Percentiles rank a stretch among this genome's conserved stretches.
Evolutionary conservation across 1,284 basidiomycete genomes (phyloP).

Genomic region (Uromyces viciae-fabae): DNA sequence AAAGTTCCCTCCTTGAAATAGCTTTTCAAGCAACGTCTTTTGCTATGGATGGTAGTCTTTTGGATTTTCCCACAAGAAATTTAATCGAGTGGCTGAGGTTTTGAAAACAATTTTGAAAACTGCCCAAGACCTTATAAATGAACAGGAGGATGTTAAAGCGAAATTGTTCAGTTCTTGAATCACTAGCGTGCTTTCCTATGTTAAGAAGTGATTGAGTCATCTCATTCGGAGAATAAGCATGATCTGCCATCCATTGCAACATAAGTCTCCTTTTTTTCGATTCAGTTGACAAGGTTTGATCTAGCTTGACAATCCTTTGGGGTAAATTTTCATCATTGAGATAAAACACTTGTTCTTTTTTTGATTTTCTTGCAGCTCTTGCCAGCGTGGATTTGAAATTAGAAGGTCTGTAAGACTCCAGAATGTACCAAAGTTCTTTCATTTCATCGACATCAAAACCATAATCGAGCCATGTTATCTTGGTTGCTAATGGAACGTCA

Average conservation of each 20-base stretch:
- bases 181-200: conserved; percentile 12
- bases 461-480: conserved; percentile 5
- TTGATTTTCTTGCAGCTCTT: neutral
- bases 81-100: no score
- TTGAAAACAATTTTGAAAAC: no score
- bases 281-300: neutral
- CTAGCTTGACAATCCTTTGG: neutral
- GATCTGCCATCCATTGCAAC: conserved; percentile 8
- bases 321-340: neutral
- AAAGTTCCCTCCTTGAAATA: no score
- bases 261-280: conserved; percentile 10
- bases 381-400: neutral
- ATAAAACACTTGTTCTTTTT: neutral
- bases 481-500: neutral
- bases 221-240: neutral
- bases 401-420: conserved; percentile 10
- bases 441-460: conserved; percentile 23
- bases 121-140: no score
- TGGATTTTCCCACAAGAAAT: no score
- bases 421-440: conserved; percentile 9
- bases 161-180: neutral
- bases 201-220: conserved; percentile 10
- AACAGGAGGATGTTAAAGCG: conserved; percentile 2
- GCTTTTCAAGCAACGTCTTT: no score
- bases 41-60: no score